Evolutionary conservation across 1,284 basidiomycete genomes (phyloP).

Genomic region (Inonotus obliquus): DNA sequence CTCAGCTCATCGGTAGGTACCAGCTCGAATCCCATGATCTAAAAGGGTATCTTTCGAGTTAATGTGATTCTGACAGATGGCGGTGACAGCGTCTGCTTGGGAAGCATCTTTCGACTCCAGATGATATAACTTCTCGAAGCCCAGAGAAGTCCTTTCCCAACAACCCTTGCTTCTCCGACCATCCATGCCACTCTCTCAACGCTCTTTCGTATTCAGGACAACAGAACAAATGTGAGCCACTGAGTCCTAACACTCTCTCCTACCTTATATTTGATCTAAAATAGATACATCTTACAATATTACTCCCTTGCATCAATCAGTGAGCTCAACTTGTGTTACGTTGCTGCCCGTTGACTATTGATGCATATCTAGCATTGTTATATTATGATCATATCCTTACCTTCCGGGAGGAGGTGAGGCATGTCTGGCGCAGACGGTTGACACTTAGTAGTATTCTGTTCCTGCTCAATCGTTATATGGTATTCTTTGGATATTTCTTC

Average conservation of each 20-base stretch:
- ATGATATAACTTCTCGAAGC: not conserved
- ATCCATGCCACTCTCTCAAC: not conserved
- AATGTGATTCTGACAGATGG: not conserved
- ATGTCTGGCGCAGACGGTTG: conserved; percentile 8
- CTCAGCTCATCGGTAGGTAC: too few species aligned
- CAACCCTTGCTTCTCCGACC: not conserved
- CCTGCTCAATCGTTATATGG: conserved; percentile 15
- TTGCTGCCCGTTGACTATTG: not conserved
- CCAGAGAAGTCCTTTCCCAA: not conserved
- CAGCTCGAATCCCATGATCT: too few species aligned
- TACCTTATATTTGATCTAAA: too few species aligned
- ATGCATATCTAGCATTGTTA: conserved; percentile 2
- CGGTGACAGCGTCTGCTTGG: not conserved
- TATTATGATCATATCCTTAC: conserved; percentile 19
- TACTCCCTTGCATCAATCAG: conserved; percentile 13
- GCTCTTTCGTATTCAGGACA: not conserved
- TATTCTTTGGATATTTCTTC: conserved; percentile 12
- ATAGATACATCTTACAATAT: conserved; percentile 1
- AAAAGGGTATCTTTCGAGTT: too few species aligned
- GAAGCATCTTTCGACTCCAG: not conserved
- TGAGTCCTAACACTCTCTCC: too few species aligned
- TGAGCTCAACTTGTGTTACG: not conserved
- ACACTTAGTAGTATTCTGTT: conserved; percentile 11
- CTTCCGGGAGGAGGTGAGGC: conserved; percentile 3
- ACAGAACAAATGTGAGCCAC: not conserved